Percentiles rank a stretch among this genome's conserved stretches.
These are phyloP conservation scores for Thelephora aurantiotincta DNA, from an alignment of 768 basidiomycete genomes.

Conservation along the genomic window DNA sequence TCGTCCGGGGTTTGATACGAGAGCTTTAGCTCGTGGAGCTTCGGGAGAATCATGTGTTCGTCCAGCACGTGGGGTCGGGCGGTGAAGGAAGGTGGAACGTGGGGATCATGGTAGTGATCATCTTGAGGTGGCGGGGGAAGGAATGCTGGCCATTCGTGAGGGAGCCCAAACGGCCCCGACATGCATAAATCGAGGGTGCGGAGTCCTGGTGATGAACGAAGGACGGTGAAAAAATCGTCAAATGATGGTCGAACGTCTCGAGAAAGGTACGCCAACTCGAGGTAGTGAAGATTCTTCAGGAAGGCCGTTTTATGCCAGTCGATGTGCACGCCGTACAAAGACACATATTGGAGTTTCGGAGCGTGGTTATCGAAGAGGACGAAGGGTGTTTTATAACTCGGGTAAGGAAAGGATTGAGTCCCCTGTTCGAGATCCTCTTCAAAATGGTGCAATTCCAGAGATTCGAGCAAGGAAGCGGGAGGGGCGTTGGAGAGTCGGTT, in stretches of 20 bases:
- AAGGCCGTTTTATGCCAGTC: constrained; percentile 41
- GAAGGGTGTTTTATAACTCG: constrained; percentile 27
- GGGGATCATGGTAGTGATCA: not conserved
- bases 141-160: constrained; percentile 21
- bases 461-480: constrained; percentile 38
- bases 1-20: constrained; percentile 18
- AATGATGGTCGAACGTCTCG: constrained; percentile 51
- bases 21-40: constrained; percentile 18
- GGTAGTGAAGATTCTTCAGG: constrained; percentile 29
- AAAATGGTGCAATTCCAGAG: constrained; percentile 40
- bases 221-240: constrained; percentile 33
- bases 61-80: constrained; percentile 8
- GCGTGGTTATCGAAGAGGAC: constrained; percentile 38
- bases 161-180: constrained; percentile 40
- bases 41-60: constrained; percentile 5
- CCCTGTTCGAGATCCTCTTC: constrained; percentile 29
- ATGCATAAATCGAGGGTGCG: constrained; percentile 33
- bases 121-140: constrained; percentile 4
- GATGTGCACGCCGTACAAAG: constrained; percentile 59
- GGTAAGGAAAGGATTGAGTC: constrained; percentile 6
- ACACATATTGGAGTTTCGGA: constrained; percentile 33
- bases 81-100: constrained; percentile 1
- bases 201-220: constrained; percentile 40
- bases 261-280: constrained; percentile 51
- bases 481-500: constrained; percentile 26